Evolutionary conservation across 177 flowering plant species (phyloP).

Genomic region (Vitis hybrid): DNA sequence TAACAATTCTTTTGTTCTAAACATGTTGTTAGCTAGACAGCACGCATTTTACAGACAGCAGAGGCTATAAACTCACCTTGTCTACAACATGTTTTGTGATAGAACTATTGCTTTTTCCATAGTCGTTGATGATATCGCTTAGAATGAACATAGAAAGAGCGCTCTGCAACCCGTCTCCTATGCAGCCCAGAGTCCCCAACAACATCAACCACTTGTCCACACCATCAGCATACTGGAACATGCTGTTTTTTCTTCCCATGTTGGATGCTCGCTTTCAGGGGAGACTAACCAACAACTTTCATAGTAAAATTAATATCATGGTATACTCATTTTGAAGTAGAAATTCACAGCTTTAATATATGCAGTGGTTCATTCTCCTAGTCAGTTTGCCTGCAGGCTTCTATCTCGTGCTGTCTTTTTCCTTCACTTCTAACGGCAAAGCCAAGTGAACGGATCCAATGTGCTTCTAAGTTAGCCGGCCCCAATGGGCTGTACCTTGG

Average conservation of each 20-base stretch:
- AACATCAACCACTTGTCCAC: constrained; percentile 52
- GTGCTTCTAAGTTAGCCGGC: background rate
- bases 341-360: constrained; percentile 4
- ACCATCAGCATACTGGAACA: constrained; percentile 53
- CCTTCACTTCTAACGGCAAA: background rate
- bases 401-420: constrained; percentile 1
- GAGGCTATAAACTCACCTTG: constrained; percentile 25
- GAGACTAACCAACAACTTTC: background rate
- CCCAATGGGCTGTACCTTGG: background rate
- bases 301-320: background rate
- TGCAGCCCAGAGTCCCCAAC: constrained; percentile 52
- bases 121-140: constrained; percentile 44
- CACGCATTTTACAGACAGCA: background rate
- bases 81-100: constrained; percentile 29
- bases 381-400: no score
- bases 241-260: constrained; percentile 36
- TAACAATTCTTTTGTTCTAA: no score
- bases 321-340: background rate
- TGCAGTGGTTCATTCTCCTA: background rate
- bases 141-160: constrained; percentile 50
- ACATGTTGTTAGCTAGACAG: no score
- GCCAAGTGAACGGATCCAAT: background rate
- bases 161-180: constrained; percentile 58
- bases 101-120: constrained; percentile 22
- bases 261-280: constrained; percentile 1